A percentile compares a stretch with the other conserved stretches of the same genome.
Evolutionary conservation across 2,329 filamentous ascomycete species (phyloP).

Genomic region (Colletotrichum liaoningense): DNA sequence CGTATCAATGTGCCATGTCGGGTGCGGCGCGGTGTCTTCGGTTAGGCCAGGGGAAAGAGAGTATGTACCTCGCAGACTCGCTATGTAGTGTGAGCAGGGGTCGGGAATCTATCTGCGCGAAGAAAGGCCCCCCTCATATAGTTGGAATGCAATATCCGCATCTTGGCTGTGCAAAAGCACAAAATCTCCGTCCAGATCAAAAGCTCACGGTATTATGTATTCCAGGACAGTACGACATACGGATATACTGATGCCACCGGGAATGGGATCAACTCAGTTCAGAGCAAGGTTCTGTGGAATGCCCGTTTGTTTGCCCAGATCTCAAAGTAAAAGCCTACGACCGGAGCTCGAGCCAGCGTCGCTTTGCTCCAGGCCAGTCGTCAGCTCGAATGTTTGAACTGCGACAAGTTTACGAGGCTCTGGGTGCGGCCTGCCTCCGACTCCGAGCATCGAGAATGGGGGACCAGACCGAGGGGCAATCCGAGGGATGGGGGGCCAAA

Average conservation of each 20-base stretch:
- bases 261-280: too few species aligned
- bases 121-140: background rate
- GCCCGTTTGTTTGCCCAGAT: background rate
- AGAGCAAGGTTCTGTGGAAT: background rate
- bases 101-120: background rate
- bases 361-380: background rate
- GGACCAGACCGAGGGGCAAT: background rate
- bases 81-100: background rate
- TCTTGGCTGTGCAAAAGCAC: slow-evolving; percentile 2
- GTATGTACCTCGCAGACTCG: background rate
- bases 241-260: too few species aligned
- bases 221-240: too few species aligned
- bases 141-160: slow-evolving; percentile 4
- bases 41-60: background rate
- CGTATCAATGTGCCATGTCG: background rate
- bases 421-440: background rate
- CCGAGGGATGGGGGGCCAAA: background rate
- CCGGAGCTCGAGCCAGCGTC: background rate
- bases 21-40: background rate
- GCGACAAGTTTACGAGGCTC: background rate
- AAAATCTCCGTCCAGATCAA: background rate
- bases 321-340: too few species aligned
- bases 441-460: background rate
- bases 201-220: background rate
- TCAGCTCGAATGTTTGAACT: background rate